A percentile compares a stretch with the other conserved stretches of the same genome.
Evolutionary conservation across 78 protist species (phyloP).

Genomic region (Dictyostelium capitatum): DNA sequence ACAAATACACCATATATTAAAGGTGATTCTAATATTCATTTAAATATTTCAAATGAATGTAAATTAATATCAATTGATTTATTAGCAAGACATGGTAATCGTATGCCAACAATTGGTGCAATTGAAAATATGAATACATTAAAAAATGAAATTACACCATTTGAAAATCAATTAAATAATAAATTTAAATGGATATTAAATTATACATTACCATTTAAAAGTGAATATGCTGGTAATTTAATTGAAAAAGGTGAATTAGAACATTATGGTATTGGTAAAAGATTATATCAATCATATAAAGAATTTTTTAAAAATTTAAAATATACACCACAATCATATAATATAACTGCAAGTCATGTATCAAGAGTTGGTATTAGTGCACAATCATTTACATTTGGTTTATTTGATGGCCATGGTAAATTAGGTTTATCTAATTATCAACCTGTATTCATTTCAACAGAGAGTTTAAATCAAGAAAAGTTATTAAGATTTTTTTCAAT

Average conservation of each 20-base stretch:
- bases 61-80: constrained; percentile 20
- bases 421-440: constrained; percentile 16
- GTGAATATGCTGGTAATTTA: background rate
- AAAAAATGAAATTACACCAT: background rate
- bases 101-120: background rate
- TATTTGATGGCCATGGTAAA: constrained; percentile 26
- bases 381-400: constrained; percentile 23
- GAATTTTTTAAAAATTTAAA: background rate
- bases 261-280: constrained; percentile 30
- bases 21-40: background rate
- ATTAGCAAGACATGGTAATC: background rate
- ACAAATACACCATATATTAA: background rate
- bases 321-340: constrained; percentile 8
- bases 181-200: constrained; percentile 6
- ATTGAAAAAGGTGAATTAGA: constrained; percentile 22
- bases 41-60: background rate
- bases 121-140: constrained; percentile 8
- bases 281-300: background rate
- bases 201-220: background rate
- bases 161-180: background rate
- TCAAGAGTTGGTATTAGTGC: constrained; percentile 52
- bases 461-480: background rate
- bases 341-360: background rate
- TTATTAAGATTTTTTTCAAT: background rate
- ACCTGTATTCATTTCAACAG: constrained; percentile 14